Evolutionary conservation across 805 yeast genomes (phyloP).

Genomic region (Debaryomyces tyrocola): DNA sequence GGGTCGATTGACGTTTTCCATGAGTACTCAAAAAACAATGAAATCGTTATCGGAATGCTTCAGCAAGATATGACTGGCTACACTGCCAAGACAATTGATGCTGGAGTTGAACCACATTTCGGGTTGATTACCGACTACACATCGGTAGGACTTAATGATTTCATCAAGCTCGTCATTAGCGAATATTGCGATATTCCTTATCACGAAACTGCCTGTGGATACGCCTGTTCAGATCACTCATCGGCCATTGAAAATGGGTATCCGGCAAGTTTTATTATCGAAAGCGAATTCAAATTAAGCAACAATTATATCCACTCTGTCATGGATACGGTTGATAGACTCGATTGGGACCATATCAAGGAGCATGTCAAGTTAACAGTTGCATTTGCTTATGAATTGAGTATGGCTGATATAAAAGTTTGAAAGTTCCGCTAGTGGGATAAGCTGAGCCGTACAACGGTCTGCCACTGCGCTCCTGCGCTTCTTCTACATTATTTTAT

Average conservation of each 20-base stretch:
- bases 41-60: constrained; percentile 73
- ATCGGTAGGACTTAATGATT: constrained; percentile 52
- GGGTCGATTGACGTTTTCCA: constrained; percentile 82
- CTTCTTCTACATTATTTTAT: too few relatives aligned
- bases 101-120: constrained; percentile 59
- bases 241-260: constrained; percentile 80
- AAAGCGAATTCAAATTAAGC: constrained; percentile 63
- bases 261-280: constrained; percentile 83
- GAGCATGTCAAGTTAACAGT: constrained; percentile 79
- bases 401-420: constrained; percentile 25
- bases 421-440: too few relatives aligned
- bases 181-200: constrained; percentile 67
- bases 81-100: constrained; percentile 49
- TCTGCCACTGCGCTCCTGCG: too few relatives aligned
- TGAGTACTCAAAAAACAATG: constrained; percentile 43
- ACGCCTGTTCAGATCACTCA: constrained; percentile 92
- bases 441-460: too few relatives aligned
- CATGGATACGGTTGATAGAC: constrained; percentile 76
- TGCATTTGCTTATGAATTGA: constrained; percentile 73
- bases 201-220: constrained; percentile 79
- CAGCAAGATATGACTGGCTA: constrained; percentile 96
- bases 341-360: constrained; percentile 74
- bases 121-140: constrained; percentile 82
- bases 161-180: constrained; percentile 60
- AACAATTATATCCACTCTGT: constrained; percentile 75